Percentiles rank a stretch among this genome's conserved stretches.
These are phyloP conservation scores for Aspergillus ostianus DNA, from an alignment of 495 filamentous ascomycete species.

Conservation along the genomic window DNA sequence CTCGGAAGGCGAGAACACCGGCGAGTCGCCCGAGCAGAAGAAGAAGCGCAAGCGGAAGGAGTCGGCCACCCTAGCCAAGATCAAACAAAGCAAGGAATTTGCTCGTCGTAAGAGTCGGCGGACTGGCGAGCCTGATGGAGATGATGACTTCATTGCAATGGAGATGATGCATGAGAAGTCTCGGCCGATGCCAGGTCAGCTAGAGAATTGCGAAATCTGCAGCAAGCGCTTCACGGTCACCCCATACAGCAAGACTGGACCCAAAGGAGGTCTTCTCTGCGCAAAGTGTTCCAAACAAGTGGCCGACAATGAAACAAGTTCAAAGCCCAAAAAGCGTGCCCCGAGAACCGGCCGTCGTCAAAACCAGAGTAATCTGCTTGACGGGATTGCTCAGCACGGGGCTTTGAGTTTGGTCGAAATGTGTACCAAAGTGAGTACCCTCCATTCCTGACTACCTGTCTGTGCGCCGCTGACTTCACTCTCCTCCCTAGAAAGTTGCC, in stretches of 20 bases:
- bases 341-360: slow-evolving; percentile 58
- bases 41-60: slow-evolving; percentile 63
- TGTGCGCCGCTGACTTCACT: not conserved
- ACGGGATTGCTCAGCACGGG: slow-evolving; percentile 68
- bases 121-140: slow-evolving; percentile 46
- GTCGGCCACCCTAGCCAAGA: slow-evolving; percentile 64
- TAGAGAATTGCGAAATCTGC: slow-evolving; percentile 84
- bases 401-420: slow-evolving; percentile 70
- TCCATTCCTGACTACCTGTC: not conserved
- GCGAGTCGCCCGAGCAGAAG: slow-evolving; percentile 49
- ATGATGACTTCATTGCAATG: slow-evolving; percentile 47
- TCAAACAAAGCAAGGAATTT: slow-evolving; percentile 72
- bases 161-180: slow-evolving; percentile 61
- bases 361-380: slow-evolving; percentile 73
- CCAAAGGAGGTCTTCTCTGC: slow-evolving; percentile 81
- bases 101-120: slow-evolving; percentile 57
- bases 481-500: slow-evolving; percentile 60
- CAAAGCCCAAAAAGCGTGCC: slow-evolving; percentile 58
- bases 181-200: slow-evolving; percentile 75
- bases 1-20: slow-evolving; percentile 19
- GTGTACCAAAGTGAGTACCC: slow-evolving; percentile 61
- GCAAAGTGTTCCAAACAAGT: slow-evolving; percentile 78
- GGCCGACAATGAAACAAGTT: slow-evolving; percentile 60
- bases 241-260: slow-evolving; percentile 78
- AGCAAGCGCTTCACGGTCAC: slow-evolving; percentile 92